phyloP scores from a whole-genome alignment of 108 stramenopile species.

The Fragilaria crotonensis region DNA sequence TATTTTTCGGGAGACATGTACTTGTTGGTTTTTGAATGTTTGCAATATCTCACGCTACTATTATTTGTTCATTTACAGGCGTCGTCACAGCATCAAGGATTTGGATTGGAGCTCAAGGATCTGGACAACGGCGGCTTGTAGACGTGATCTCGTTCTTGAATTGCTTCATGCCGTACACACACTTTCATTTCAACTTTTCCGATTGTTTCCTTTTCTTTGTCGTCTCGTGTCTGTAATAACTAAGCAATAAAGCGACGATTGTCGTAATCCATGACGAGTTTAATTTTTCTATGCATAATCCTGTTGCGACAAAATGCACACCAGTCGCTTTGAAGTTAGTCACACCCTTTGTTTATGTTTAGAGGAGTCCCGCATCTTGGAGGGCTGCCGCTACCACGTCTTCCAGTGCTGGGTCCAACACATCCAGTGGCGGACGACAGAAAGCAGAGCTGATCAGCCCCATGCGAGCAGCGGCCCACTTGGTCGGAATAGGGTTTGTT shows the following conservation, averaged over 20 bases:
- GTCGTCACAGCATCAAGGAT: conserved; percentile 25
- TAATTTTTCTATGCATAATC: neutral
- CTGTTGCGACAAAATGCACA: neutral
- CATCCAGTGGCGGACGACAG: conserved; percentile 61
- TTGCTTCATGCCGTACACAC: no score
- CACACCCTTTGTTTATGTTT: neutral
- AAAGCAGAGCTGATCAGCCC: conserved; percentile 40
- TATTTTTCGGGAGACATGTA: neutral
- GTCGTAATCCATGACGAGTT: neutral
- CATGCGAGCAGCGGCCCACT: conserved; percentile 55
- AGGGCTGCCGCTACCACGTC: conserved; percentile 45
- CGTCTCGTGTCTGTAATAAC: no score
- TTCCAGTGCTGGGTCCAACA: conserved; percentile 45
- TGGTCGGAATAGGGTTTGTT: conserved; percentile 82
- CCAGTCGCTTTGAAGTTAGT: neutral
- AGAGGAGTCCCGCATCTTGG: conserved; percentile 28
- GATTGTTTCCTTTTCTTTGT: no score
- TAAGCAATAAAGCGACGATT: no score
- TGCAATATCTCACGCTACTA: neutral
- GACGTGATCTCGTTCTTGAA: neutral
- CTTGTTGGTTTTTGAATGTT: neutral
- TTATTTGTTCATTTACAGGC: conserved; percentile 13
- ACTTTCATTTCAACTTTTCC: no score
- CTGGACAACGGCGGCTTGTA: neutral
- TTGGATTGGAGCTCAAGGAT: conserved; percentile 36